Base-by-base conservation (phyloP, 768 basidiomycete genomes). In the Mycena vitilis region DNA sequence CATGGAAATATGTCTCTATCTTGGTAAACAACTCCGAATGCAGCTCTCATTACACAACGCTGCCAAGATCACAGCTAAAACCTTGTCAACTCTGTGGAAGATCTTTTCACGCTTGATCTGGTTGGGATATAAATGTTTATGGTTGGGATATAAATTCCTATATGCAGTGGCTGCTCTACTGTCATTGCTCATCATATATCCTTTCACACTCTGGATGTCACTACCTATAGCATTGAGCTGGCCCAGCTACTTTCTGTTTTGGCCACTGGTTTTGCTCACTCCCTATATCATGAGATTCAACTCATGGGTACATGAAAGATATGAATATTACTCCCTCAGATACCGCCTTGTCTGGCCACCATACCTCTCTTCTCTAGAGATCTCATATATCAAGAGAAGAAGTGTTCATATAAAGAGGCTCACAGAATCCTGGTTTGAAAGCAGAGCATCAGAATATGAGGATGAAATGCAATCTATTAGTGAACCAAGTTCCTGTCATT, bases 401-500 rank as follows among this genome's bases (percentile, higher is more conserved):
- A 2, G 45, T 20, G 16, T 49, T 48, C 44, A 48, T 48, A 48
- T 48, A 9, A 60, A 61, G 49, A 48, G 34, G n/a, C 34, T 16
- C 48, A 30, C 48, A 47, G 22, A 48, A 60, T 61, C 18, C 3
- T 38, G 37, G 60, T 40, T 47, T 34, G 48, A 49, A 15, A 44
- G 22, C 44, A 40, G 11, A 40, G 18, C n/a, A 38, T 63, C 62
- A 55, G 62, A 63, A 53, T 11, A 54, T 63, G 53, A 15, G 47
- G 62, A 63, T 23, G 62, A 63, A 30, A 60, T 66, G 47, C 22
- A 45, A 59, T 37, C 42, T 53, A 47, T 66, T 53, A 58, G 60
- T n/a, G 58, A 66, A 53, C 65, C 55, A 60, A 51, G 18, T 12
- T 18, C 57, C 22, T 51, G 38, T n/a, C 65, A 60, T 42, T 53